Conservation (phyloP, 306 rosid genomes). For the Trifolium repens region DNA sequence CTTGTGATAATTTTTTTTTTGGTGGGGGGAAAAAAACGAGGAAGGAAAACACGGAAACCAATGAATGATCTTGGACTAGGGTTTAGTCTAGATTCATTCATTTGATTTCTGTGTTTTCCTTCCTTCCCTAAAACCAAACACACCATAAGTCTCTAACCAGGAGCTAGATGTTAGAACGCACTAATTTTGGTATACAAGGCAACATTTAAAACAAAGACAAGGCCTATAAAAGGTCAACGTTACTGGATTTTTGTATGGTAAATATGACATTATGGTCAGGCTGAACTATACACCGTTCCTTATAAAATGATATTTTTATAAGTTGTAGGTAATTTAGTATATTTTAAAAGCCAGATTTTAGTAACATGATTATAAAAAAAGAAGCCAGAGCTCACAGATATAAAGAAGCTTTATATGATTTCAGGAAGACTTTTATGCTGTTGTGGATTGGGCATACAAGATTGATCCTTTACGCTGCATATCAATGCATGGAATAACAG, state of each 20-base stretch:
- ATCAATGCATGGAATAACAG: constrained; percentile 99
- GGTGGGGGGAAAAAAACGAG: too few relatives aligned
- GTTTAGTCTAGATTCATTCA: too few relatives aligned
- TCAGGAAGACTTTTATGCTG: constrained; percentile 98
- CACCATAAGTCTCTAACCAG: background rate
- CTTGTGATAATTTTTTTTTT: background rate
- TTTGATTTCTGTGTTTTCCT: too few relatives aligned
- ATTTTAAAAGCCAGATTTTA: constrained; percentile 2
- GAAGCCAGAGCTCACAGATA: constrained; percentile 21
- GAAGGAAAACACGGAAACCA: too few relatives aligned
- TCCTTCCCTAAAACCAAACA: too few relatives aligned
- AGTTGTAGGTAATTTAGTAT: constrained; percentile 25
- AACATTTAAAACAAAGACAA: constrained; percentile 8
- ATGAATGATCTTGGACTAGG: too few relatives aligned
- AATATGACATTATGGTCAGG: background rate
- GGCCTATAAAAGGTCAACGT: constrained; percentile 24
- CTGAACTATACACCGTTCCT: constrained; percentile 13
- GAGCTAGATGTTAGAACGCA: constrained; percentile 31
- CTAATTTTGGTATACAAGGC: constrained; percentile 19
- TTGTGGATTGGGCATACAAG: constrained; percentile 99
- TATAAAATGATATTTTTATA: constrained; percentile 20
- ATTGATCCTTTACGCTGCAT: constrained; percentile 98
- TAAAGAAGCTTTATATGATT: constrained; percentile 45
- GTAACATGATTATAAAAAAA: background rate
- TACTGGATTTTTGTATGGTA: constrained; percentile 18